Percentiles rank a stretch among this genome's conserved stretches.
Conservation (phyloP, 2,329 filamentous ascomycete species). For the Penicillium sp. region DNA sequence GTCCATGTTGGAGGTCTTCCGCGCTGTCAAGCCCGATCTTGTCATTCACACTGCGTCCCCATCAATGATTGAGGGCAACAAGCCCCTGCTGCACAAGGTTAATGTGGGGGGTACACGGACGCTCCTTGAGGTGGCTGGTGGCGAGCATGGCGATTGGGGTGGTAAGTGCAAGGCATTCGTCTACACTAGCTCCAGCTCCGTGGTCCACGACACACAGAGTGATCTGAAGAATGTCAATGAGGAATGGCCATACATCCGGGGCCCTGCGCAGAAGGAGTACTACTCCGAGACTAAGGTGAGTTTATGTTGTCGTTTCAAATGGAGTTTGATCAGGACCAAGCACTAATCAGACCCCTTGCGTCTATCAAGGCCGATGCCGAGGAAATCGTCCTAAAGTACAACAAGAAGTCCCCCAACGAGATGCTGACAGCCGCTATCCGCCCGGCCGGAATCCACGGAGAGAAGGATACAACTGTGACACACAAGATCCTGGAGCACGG, state of each 20-base stretch:
- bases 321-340: background rate
- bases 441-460: conserved; percentile 85
- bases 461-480: conserved; percentile 76
- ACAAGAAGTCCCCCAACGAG: conserved; percentile 56
- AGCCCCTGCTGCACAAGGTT: conserved; percentile 70
- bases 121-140: conserved; percentile 66
- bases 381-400: conserved; percentile 72
- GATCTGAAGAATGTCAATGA: conserved; percentile 86
- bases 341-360: background rate
- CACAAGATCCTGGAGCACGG: conserved; percentile 72
- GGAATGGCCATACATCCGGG: conserved; percentile 71
- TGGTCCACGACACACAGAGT: conserved; percentile 75
- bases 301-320: conserved; percentile 15
- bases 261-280: conserved; percentile 69
- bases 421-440: conserved; percentile 80
- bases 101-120: conserved; percentile 84
- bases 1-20: conserved; percentile 62
- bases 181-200: conserved; percentile 85
- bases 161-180: conserved; percentile 68
- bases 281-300: conserved; percentile 87
- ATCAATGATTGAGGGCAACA: conserved; percentile 49
- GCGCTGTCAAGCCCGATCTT: conserved; percentile 68
- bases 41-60: conserved; percentile 90
- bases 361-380: conserved; percentile 68
- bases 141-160: conserved; percentile 63